phyloP scores from a whole-genome alignment of 164 flowering plant genomes.

The Magnolia officinalis region DNA sequence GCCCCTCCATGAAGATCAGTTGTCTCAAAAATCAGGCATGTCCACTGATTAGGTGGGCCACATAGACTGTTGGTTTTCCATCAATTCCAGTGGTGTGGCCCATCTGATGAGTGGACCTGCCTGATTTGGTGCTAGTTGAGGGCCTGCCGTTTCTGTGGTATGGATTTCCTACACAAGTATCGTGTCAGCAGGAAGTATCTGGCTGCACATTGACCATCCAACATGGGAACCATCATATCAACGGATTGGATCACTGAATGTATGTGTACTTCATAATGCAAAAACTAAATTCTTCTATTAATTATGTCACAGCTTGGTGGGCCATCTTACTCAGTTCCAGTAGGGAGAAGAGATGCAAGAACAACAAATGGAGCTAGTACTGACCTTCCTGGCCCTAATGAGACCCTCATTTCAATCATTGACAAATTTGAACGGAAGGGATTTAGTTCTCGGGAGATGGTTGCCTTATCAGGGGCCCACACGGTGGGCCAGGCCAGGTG shows the following conservation, averaged over 20 bases:
- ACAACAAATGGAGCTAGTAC: neutral
- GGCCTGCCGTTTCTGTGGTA: too few species aligned
- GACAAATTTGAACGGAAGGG: neutral
- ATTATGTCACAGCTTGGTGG: neutral
- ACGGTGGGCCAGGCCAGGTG: neutral
- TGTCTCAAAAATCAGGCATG: too few species aligned
- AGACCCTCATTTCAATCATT: neutral
- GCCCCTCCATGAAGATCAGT: too few species aligned
- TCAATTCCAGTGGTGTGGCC: neutral
- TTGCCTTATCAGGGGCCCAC: neutral
- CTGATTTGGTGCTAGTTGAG: too few species aligned
- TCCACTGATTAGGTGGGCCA: neutral
- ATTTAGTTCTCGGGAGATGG: neutral
- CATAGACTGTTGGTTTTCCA: neutral
- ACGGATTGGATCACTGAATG: too few species aligned
- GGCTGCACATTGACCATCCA: neutral
- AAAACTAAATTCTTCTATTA: neutral
- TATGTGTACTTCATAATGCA: neutral
- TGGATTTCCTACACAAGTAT: too few species aligned
- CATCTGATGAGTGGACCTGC: too few species aligned
- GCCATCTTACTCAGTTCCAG: neutral
- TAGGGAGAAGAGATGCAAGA: conserved; percentile 1
- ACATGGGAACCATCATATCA: too few species aligned
- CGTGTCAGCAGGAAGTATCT: too few species aligned
- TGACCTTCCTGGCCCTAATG: neutral